Base-by-base conservation (phyloP, 2,329 filamentous ascomycete species). In the Colletotrichum ledebouriae region DNA sequence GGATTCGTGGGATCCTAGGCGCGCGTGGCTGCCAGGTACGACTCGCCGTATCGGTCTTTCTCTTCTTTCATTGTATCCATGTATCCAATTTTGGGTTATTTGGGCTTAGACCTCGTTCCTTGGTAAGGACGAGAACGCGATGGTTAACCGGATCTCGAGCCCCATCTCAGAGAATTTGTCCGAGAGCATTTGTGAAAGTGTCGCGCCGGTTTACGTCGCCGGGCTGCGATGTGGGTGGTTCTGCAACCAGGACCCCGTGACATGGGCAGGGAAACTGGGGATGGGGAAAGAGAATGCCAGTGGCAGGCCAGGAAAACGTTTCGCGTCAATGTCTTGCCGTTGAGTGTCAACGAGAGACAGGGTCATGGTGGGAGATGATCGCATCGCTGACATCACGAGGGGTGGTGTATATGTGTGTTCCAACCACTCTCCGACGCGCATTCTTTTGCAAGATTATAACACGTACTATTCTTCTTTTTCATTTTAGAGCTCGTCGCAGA, bases 361-460 rank as follows among this genome's bases (percentile, higher is more conserved):
- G 49, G 47, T 41, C 39, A 15, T 47, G 22, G 6, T 12, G 1
- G 5, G 20, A 17, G n/a, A 33, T 44, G 13, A 33, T 25, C 15
- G 49, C 13, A 44, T 62, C 44, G 42, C 62, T 61, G 63, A 69
- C 42, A 69, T 52, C 56, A 69, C 56, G 20, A 57, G 34, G 42
- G 12, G 39, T 33, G 34, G 20, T 29, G 29, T 29, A 29, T 29
- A 6, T 17, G 17, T 17, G 17, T 29, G 55, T 33, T 64, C 60
- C 65, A 59, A 52, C 46, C 65, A 12, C 61, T 42, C 39, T 13
- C 12, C 17, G 22, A 33, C 42, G 55, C 41, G 46, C 22, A 49
- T 59, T 46, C 17, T 50, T 41, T 33, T n/a, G 47, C n/a, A 42
- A 4, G 29, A 25, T n/a, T 22, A n/a, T 15, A 22, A 2, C 9